phyloP scores from a whole-genome alignment of 805 yeast genomes.

The Ogataea angusta region DNA sequence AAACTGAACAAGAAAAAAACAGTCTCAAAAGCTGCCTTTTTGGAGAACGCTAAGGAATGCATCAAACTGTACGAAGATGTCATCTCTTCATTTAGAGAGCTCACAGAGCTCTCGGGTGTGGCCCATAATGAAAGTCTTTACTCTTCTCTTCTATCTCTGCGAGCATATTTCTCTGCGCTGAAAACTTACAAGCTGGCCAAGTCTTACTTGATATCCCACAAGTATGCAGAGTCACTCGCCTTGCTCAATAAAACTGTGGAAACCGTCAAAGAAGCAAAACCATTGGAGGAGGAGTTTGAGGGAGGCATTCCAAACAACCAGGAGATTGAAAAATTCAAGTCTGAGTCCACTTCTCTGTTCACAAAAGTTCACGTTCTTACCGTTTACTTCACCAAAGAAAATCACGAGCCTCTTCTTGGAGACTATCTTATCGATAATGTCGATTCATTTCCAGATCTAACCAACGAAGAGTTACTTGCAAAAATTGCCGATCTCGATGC shows the following conservation, averaged over 20 bases:
- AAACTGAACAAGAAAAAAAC: constrained; percentile 19
- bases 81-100: constrained; percentile 49
- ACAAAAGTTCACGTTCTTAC: constrained; percentile 46
- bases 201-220: constrained; percentile 39
- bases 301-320: constrained; percentile 40
- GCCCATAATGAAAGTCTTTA: constrained; percentile 73
- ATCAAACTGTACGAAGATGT: constrained; percentile 51
- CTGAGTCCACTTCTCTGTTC: constrained; percentile 18
- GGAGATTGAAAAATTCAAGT: constrained; percentile 28
- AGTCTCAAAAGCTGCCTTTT: constrained; percentile 23
- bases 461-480: constrained; percentile 31
- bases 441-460: constrained; percentile 28
- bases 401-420: constrained; percentile 1
- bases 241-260: constrained; percentile 35
- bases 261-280: constrained; percentile 7
- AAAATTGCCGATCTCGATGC: constrained; percentile 31
- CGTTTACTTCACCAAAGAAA: constrained; percentile 35
- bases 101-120: constrained; percentile 88
- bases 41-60: constrained; percentile 39
- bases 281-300: constrained; percentile 34
- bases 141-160: constrained; percentile 49
- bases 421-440: constrained; percentile 31
- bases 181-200: constrained; percentile 45
- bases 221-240: constrained; percentile 46
- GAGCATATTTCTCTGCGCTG: constrained; percentile 42